Base-by-base conservation (phyloP, 768 basidiomycete genomes). In the Pulveroboletus sp. region DNA sequence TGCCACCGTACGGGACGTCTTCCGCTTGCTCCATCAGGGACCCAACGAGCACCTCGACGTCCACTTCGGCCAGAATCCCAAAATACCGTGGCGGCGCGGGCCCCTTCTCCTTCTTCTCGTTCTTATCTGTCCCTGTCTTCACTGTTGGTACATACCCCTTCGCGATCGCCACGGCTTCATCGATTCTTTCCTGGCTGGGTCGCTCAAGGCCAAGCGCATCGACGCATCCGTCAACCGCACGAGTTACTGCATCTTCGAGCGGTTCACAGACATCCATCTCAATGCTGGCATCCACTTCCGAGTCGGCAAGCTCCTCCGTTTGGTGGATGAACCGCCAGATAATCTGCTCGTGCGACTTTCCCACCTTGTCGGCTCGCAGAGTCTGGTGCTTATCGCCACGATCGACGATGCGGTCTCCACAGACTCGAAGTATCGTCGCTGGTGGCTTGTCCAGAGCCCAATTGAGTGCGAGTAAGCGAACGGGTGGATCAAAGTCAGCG, bases 381-480 rank as follows among this genome's bases (percentile, higher is more conserved):
- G 80, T 79, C 64, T 97, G 88, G 71, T 99, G 96, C 54, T 86
- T 89, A 5, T 81, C 78, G 0, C 95, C 96, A 5, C 96, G 85
- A 14, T 56, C 50, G 6, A 78, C 60, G 46, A 99, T 76, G 19
- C 94, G 86, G 47, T 89, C 81, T 2, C 79, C 77, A 61, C 89
- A 93, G 27, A 94, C 75, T 1, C 86, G 80, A 57, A 90, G 85
- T 23, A 88, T 68, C 16, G 75, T 82, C 3, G 83, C 72, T 1
- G 70, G 80, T 1, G 86, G 77, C 32, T 72, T 65, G 49, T 79
- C 76, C 49, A 82, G 52, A 2, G 76, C 63, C 90, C 90, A 99
- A 64, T 91, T 74, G 22, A 97, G 78, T 0, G 85, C 93, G 48
- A 98, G 73, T 14, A 93, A 75, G 2, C 86, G 85, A 12, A 86